Evolutionary conservation across 768 basidiomycete species (phyloP), one percentile per base, ranked within the genome.

Genomic region (Trametes cinnabarina): DNA sequence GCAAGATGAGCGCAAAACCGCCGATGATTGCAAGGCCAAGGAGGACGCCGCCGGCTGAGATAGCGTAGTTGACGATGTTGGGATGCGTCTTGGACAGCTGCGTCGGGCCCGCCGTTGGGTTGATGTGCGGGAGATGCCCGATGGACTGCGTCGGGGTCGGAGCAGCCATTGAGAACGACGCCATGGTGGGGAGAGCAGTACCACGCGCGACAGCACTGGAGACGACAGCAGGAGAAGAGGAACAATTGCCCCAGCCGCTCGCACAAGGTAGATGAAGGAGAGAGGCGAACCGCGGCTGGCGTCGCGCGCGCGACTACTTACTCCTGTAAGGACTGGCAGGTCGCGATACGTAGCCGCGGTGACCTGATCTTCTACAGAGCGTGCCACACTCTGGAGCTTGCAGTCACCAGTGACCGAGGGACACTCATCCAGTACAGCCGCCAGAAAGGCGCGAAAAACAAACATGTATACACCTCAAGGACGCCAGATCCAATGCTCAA

Each of bases 31-130:
- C 47, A 14, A 60, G 23, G 5, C 59, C 59, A 10, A 60, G 25
- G 28, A 60, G 53, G 35, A 60, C 54, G 17, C 39, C 54, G 35
- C 54, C 53, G 4, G 59, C 59, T 14, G 59, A 60, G 28, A 55
- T 54, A 28, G 59, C 53, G 28, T 55, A 60, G 54, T 55, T 51
- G 35, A 60, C 53, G 43, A 60, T 50, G 54, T 59, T 53, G 39
- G 58, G 46, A 22, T 59, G 58, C 23, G 51, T 42, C 39, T 40
- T 47, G 22, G 58, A 59, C 37, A 59, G 58, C 22, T 59, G 46
- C 8, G 41, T 42, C 11, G 58, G 51, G 39, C 47, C 47, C 3
- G 46, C 51, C 28, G 46, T 48, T 3, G 58, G 58, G 25, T 53
- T 41, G 47, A 34, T 12, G 30, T 42, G 58, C 20, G 37, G 37